Evolutionary conservation across 2,329 filamentous ascomycete species (phyloP).

Genomic region (Stemphylium beticola): DNA sequence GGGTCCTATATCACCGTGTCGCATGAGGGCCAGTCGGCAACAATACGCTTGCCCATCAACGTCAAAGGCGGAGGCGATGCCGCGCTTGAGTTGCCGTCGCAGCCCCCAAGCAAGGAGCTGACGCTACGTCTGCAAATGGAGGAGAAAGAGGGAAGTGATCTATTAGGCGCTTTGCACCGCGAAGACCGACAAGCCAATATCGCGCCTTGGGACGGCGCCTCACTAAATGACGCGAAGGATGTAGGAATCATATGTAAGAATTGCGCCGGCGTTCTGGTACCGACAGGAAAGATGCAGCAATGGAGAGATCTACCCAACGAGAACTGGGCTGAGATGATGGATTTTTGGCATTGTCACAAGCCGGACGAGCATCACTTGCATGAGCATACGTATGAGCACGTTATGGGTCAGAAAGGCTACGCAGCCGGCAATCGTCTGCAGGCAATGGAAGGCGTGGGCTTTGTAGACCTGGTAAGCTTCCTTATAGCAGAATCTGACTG

Average conservation of each 20-base stretch:
- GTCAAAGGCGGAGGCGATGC: slow-evolving; percentile 53
- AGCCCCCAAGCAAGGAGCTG: slow-evolving; percentile 56
- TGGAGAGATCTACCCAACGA: slow-evolving; percentile 97
- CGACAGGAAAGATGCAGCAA: slow-evolving; percentile 38
- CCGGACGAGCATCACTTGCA: slow-evolving; percentile 69
- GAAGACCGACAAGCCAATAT: slow-evolving; percentile 45
- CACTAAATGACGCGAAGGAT: slow-evolving; percentile 31
- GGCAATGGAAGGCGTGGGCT: slow-evolving; percentile 70
- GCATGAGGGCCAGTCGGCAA: slow-evolving; percentile 54
- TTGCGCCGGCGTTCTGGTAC: slow-evolving; percentile 30
- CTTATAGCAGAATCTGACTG: slow-evolving; percentile 74
- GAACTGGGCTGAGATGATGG: slow-evolving; percentile 99
- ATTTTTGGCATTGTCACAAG: slow-evolving; percentile 99
- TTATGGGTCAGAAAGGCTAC: slow-evolving; percentile 66
- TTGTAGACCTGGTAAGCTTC: slow-evolving; percentile 82
- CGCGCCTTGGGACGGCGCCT: slow-evolving; percentile 53
- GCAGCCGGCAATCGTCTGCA: slow-evolving; percentile 78
- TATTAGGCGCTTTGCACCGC: slow-evolving; percentile 35
- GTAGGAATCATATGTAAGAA: slow-evolving; percentile 36
- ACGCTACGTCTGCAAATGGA: slow-evolving; percentile 62
- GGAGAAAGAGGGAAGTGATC: slow-evolving; percentile 43
- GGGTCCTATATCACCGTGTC: slow-evolving; percentile 52
- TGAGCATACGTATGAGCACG: slow-evolving; percentile 49
- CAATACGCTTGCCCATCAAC: slow-evolving; percentile 55
- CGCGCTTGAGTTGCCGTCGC: slow-evolving; percentile 58